Evolutionary conservation across 1,284 basidiomycete species (phyloP).

Genomic region (Marasmius tenuissimus): DNA sequence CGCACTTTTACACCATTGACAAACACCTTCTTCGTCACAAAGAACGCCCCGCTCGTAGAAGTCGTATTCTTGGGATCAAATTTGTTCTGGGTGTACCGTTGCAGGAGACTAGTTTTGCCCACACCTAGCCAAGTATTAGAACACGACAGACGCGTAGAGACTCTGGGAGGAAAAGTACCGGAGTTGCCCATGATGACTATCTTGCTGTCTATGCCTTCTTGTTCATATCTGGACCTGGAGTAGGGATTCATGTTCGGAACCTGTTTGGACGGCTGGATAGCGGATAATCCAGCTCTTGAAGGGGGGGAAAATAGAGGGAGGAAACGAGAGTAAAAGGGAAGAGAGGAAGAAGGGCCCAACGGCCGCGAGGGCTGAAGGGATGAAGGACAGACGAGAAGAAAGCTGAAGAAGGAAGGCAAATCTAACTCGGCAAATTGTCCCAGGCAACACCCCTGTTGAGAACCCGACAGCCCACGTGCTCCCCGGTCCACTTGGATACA

Average conservation of each 20-base stretch:
- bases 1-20: conserved; percentile 88
- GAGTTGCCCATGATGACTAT: conserved; percentile 97
- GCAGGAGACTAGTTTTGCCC: conserved; percentile 92
- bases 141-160: conserved; percentile 8
- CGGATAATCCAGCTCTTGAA: conserved; percentile 36
- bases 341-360: conserved; percentile 20
- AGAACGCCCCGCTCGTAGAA: conserved; percentile 93
- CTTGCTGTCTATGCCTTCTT: conserved; percentile 87
- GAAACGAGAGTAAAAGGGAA: conserved; percentile 24
- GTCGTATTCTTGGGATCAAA: conserved; percentile 86
- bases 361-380: conserved; percentile 14
- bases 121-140: conserved; percentile 56
- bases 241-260: conserved; percentile 55
- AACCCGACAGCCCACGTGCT: neutral
- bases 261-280: conserved; percentile 24
- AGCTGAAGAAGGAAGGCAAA: conserved; percentile 14
- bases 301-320: conserved; percentile 25
- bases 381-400: conserved; percentile 22
- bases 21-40: conserved; percentile 92
- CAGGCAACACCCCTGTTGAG: neutral
- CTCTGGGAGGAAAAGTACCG: conserved; percentile 46
- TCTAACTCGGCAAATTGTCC: neutral
- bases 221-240: conserved; percentile 46
- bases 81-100: conserved; percentile 89
- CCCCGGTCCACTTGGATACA: neutral